Conservation (phyloP, 805 yeast species). For the Starmerella gropengiesseri region DNA sequence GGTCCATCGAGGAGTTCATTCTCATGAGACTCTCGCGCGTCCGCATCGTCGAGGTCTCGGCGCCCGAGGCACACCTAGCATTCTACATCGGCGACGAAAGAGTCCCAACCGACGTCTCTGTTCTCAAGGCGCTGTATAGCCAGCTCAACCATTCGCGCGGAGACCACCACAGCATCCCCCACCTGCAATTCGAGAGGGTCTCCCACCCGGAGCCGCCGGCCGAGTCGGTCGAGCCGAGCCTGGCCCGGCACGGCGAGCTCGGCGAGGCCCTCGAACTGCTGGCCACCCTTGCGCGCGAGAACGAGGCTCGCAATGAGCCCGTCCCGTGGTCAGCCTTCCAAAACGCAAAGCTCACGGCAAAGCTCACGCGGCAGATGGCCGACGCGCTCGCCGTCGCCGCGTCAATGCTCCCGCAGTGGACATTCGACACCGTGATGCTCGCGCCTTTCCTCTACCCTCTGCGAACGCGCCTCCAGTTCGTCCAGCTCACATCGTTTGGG, state of each 20-base stretch:
- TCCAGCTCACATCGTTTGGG: conserved; percentile 85
- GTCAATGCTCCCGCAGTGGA: conserved; percentile 80
- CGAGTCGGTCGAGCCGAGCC: background rate
- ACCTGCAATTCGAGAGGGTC: background rate
- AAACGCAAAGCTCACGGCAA: conserved; percentile 65
- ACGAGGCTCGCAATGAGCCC: conserved; percentile 9
- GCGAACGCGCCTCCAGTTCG: conserved; percentile 62
- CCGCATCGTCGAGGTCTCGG: background rate
- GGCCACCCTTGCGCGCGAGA: conserved; percentile 8
- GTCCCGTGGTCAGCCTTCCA: conserved; percentile 11
- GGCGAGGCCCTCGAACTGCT: conserved; percentile 7
- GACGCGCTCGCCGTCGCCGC: conserved; percentile 83
- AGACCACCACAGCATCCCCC: background rate
- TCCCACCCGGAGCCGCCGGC: background rate
- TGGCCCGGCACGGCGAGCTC: background rate
- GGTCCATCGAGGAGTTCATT: conserved; percentile 8
- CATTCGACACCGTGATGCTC: conserved; percentile 55
- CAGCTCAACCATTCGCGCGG: background rate
- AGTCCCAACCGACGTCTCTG: conserved; percentile 7
- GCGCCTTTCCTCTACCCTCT: conserved; percentile 79
- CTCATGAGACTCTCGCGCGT: background rate
- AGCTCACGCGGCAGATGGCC: conserved; percentile 74
- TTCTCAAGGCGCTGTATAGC: conserved; percentile 9
- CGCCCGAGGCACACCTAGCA: background rate
- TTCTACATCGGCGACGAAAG: conserved; percentile 7